Conservation (phyloP, 2,329 filamentous ascomycete species). For the Diaporthe aspalathi region DNA sequence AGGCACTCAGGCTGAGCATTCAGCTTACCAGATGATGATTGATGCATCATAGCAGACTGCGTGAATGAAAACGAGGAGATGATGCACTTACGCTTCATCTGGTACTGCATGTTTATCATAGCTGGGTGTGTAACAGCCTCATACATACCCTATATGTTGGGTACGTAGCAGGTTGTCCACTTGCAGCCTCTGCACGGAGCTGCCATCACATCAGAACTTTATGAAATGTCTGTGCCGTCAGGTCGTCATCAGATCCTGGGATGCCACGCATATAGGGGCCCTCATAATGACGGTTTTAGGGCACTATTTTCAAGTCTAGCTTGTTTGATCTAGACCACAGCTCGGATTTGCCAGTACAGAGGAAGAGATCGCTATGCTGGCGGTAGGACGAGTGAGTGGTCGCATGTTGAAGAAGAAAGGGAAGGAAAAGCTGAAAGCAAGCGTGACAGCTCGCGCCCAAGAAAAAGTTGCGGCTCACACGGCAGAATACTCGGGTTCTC, state of each 20-base stretch:
- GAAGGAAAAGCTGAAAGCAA: not conserved
- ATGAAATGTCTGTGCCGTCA: constrained; percentile 52
- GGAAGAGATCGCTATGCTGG: constrained; percentile 50
- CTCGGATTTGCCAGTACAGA: constrained; percentile 64
- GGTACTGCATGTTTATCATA: not conserved
- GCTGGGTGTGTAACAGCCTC: not conserved
- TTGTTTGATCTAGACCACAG: constrained; percentile 68
- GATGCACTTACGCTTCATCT: constrained; percentile 35
- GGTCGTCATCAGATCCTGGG: constrained; percentile 77
- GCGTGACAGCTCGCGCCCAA: constrained; percentile 9
- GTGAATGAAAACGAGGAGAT: no score
- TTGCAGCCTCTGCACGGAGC: not conserved
- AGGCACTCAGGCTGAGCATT: constrained; percentile 37
- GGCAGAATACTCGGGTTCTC: constrained; percentile 13
- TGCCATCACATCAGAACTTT: not conserved
- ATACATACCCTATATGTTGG: no score
- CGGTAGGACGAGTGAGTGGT: constrained; percentile 50
- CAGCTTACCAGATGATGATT: constrained; percentile 40
- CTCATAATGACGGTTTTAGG: constrained; percentile 78
- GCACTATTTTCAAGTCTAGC: constrained; percentile 46
- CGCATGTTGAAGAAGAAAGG: constrained; percentile 45
- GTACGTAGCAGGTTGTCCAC: no score
- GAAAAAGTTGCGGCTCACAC: constrained; percentile 28
- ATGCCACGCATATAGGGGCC: constrained; percentile 69
- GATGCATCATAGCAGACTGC: constrained; percentile 33